Base-by-base conservation (phyloP, 1,284 basidiomycete species). In the Vanrija humicola region DNA sequence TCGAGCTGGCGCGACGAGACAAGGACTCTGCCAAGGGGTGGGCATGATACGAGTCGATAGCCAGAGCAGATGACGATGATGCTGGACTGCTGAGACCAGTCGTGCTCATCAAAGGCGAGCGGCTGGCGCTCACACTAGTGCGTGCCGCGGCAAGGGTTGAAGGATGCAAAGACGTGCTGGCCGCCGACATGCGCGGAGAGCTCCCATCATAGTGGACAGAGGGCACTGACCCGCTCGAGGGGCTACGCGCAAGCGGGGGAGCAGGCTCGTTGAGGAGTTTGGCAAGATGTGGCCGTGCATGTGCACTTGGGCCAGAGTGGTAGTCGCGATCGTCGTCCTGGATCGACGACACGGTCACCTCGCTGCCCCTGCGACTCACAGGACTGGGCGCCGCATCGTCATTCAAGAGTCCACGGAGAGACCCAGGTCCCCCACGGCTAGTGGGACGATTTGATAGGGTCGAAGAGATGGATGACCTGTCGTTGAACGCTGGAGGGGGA, bases 211-310 rank as follows among this genome's bases (percentile, higher is more conserved):
- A 21, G 8, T 42, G 19, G n/a, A n/a, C 40, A n/a, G 40, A 42
- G 40, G 40, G 40, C 19, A 21, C 40, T 18, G 40, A 42, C 12
- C n/a, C n/a, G n/a, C 19, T n/a, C 10, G 55, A 56, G 25, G 46
- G 23, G 23, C 50, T 51, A 16, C 55, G 50, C 6, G 46, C 46
- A 5, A 56, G 47, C 5, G 55, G 43, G 26, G 28, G 46, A 26
- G 54, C 46, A 3, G 62, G 52, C 10, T 64, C 59, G 45, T 70
- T 73, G 25, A 73, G 50, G 12, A 73, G 52, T 29, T 62, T 61
- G 16, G 66, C 42, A 39, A 73, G 59, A 21, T 54, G 49, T 5
- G 55, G 53, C 14, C 59, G 40, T 7, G 40, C 6, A 18, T 34
- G 34, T 5, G 34, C 9, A 34, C 34, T 34, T 12, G 34, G 34